phyloP scores from a whole-genome alignment of 202 grass and related monocot genomes.

The Eragrostis tef region DNA sequence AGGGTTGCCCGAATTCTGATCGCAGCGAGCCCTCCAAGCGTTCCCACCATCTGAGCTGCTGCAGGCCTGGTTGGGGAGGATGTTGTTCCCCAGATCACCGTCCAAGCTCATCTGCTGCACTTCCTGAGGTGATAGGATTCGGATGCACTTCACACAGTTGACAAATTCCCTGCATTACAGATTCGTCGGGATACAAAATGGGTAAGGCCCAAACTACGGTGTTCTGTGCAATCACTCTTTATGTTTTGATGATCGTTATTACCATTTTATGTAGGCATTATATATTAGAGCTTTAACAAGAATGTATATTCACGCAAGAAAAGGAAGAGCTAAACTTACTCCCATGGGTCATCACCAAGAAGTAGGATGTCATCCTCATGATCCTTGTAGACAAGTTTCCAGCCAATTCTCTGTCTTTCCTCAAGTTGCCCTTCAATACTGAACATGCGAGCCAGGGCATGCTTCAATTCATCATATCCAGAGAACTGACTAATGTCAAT shows the following conservation, averaged over 20 bases:
- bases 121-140: conserved; percentile 92
- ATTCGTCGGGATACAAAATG: conserved; percentile 20
- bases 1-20: conserved; percentile 83
- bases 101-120: conserved; percentile 98
- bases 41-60: conserved; percentile 89
- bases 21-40: conserved; percentile 67
- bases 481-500: conserved; percentile 85
- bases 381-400: conserved; percentile 98
- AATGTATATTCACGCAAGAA: conserved; percentile 5
- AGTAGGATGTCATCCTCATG: conserved; percentile 94
- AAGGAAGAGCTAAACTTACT: conserved; percentile 61
- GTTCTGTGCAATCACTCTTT: no score
- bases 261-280: neutral
- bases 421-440: conserved; percentile 99
- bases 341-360: conserved; percentile 97
- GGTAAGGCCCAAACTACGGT: neutral
- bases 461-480: conserved; percentile 91
- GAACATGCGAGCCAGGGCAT: conserved; percentile 90
- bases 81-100: conserved; percentile 68
- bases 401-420: conserved; percentile 87
- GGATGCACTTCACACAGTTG: conserved; percentile 82
- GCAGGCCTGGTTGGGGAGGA: conserved; percentile 69
- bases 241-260: neutral
- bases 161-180: conserved; percentile 84
- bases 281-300: neutral